Evolutionary conservation across 768 basidiomycete species (phyloP), one percentile per base, ranked within the genome.

Genomic region (Terana coerulea): DNA sequence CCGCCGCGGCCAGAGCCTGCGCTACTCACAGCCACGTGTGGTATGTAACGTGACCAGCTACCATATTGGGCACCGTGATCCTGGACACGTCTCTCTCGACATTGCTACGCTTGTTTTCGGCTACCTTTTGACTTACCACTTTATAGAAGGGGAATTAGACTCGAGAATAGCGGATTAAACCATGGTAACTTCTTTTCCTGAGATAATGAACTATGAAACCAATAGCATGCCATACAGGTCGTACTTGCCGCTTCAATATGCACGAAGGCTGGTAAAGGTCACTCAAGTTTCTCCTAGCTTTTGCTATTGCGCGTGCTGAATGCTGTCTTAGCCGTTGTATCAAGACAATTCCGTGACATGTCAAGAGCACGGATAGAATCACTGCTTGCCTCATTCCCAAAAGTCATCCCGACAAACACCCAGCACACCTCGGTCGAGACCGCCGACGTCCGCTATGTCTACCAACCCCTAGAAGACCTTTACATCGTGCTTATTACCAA

Each of bases 371-470:
- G 95, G 49, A 93, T 99, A 61, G 95, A 98, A 70, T 91, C 92
- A 37, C 85, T 99, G 28, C 84, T 99, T 36, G 87, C 95, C 8
- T 95, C 94, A 2, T 99, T 98, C 77, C 93, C 95, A 2, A 98
- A 97, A 68, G 83, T 98, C 60, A 97, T 99, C 58, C 94, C 95
- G 3, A 81, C 89, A 47, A 91, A 91, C 63, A 91, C 86, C 22
- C 94, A 97, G 69, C 94, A 98, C 67, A 97, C 95, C 3, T 91
- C 92, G n/a, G 88, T 95, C 61, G 95, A 91, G 75, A 97, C 92
- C 0, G 70, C 88, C 33, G 93, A 99, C 69, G 94, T 95, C 45
- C 88, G 94, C 60, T 98, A 93, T 65, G 94, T 98, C 55, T 98
- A 95, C 69, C 94, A 97, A 63, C 93, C 94, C 0, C 80, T 98